Conservation (phyloP, 2,329 filamentous ascomycete species). For the Macrophomina phaseolina region DNA sequence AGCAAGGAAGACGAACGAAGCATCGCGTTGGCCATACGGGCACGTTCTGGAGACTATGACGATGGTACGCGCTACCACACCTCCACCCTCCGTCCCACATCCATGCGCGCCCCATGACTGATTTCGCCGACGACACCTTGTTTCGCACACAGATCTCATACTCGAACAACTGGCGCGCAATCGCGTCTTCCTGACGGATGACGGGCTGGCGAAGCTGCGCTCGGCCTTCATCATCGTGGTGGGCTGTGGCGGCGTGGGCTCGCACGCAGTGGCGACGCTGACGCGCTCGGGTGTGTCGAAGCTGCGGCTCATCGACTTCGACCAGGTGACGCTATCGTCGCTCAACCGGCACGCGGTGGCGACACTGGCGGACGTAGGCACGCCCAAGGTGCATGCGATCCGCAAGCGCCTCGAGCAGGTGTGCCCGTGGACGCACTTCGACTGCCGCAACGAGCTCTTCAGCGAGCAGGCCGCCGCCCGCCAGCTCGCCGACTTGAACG, state of each 20-base stretch:
- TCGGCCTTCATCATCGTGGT: slow-evolving; percentile 86
- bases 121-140: neutral
- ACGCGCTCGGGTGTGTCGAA: slow-evolving; percentile 88
- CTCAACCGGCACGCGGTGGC: slow-evolving; percentile 96
- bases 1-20: slow-evolving; percentile 63
- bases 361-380: slow-evolving; percentile 90
- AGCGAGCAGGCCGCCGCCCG: slow-evolving; percentile 67
- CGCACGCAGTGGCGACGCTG: slow-evolving; percentile 84
- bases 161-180: slow-evolving; percentile 94
- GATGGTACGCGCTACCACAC: slow-evolving; percentile 52
- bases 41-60: slow-evolving; percentile 68
- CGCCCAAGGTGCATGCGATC: slow-evolving; percentile 87
- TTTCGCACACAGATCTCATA: slow-evolving; percentile 70
- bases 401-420: slow-evolving; percentile 81
- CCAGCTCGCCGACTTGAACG: slow-evolving; percentile 72
- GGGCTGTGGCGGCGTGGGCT: slow-evolving; percentile 92
- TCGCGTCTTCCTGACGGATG: slow-evolving; percentile 84
- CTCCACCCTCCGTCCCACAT: neutral
- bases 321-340: slow-evolving; percentile 94
- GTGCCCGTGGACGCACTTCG: slow-evolving; percentile 89
- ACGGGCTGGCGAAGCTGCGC: slow-evolving; percentile 79
- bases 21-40: slow-evolving; percentile 63
- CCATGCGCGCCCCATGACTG: neutral
- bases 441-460: slow-evolving; percentile 85
- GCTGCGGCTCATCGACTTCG: slow-evolving; percentile 91